These are phyloP conservation scores for Podospora pseudocomata DNA, from an alignment of 495 filamentous ascomycete genomes.

Conservation along the genomic window DNA sequence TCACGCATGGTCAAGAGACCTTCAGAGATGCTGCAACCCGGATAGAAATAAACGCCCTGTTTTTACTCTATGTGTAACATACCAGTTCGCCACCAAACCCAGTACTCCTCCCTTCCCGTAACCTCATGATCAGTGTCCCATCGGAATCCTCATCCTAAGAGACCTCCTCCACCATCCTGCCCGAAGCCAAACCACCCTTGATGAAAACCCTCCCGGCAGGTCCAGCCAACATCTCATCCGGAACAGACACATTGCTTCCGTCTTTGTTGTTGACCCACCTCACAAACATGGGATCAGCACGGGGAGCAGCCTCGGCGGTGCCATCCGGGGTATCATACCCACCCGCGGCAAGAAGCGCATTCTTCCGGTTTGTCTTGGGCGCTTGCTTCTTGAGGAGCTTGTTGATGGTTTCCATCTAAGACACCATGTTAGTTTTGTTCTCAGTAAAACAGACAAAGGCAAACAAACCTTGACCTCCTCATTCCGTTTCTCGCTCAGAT, in stretches of 20 bases:
- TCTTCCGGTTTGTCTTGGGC: slow-evolving; percentile 68
- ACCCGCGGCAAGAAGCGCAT: slow-evolving; percentile 12
- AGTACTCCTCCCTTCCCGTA: background rate
- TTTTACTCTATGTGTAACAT: background rate
- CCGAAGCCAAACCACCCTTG: slow-evolving; percentile 21
- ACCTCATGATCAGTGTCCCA: background rate
- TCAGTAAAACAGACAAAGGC: background rate
- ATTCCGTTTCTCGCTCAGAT: slow-evolving; percentile 95
- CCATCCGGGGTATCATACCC: slow-evolving; percentile 54
- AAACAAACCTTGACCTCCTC: slow-evolving; percentile 89
- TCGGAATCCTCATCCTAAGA: background rate
- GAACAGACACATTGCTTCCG: slow-evolving; percentile 68
- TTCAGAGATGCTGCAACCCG: no score
- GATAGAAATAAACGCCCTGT: background rate
- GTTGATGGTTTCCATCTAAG: slow-evolving; percentile 96
- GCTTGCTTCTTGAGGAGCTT: slow-evolving; percentile 93
- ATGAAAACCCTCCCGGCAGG: slow-evolving; percentile 63
- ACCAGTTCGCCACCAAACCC: background rate
- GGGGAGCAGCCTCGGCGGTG: slow-evolving; percentile 38
- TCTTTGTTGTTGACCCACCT: slow-evolving; percentile 73
- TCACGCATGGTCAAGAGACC: background rate
- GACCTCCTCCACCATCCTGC: slow-evolving; percentile 47
- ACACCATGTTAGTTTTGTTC: background rate
- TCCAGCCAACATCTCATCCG: slow-evolving; percentile 73
- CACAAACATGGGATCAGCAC: slow-evolving; percentile 64